Evolutionary conservation across 352 stramenopile species (phyloP).

Genomic region (Phytophthora boehmeriae): DNA sequence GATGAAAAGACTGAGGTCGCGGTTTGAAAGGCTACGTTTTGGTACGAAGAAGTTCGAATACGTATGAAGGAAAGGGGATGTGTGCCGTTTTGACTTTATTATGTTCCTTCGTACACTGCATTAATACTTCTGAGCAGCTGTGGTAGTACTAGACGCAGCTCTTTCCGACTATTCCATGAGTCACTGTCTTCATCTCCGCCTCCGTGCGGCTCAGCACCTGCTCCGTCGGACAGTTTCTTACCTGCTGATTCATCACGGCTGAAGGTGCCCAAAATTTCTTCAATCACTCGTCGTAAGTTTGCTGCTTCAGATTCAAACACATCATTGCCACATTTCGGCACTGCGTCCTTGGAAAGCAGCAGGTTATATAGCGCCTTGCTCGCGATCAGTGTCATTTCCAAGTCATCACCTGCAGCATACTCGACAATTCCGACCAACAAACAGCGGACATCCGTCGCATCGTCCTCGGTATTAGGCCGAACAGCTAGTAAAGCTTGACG

Average conservation of each 20-base stretch:
- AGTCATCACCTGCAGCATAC: constrained; percentile 59
- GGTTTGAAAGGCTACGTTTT: constrained; percentile 9
- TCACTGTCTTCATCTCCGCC: constrained; percentile 14
- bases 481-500: constrained; percentile 43
- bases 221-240: neutral
- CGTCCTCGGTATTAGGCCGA: constrained; percentile 21
- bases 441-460: constrained; percentile 40
- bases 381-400: constrained; percentile 77
- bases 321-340: neutral
- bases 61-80: too few species aligned
- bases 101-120: constrained; percentile 11
- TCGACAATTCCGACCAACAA: constrained; percentile 62
- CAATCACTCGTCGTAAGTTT: constrained; percentile 33
- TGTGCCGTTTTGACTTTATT: constrained; percentile 31
- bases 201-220: constrained; percentile 4
- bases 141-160: constrained; percentile 50
- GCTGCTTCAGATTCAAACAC: constrained; percentile 11
- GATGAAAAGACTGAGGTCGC: constrained; percentile 33
- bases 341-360: constrained; percentile 39
- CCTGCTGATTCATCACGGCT: neutral
- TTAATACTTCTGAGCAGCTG: constrained; percentile 48
- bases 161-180: constrained; percentile 19
- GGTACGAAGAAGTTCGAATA: neutral
- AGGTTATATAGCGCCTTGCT: constrained; percentile 89
- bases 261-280: constrained; percentile 36